Evolutionary conservation across 1,139 yeast genomes (phyloP), one percentile per base, ranked within the genome.

Genomic region (Ashbya aceris): DNA sequence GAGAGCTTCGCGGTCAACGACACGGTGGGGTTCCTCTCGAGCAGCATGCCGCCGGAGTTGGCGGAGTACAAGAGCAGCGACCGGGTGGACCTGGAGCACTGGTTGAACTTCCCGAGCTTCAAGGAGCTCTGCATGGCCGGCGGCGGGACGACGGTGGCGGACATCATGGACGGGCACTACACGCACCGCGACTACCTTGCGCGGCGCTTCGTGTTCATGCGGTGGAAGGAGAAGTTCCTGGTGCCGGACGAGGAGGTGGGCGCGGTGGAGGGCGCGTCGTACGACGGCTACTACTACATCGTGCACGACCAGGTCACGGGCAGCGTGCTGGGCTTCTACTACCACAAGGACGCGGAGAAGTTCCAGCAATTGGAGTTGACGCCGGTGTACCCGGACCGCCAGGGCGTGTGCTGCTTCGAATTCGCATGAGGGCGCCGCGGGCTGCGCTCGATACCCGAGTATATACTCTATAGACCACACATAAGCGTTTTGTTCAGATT

Each of bases 171-270:
- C 33, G 49, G 64, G 36, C 40, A 47, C 10, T 45, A 46, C 42
- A 53, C 56, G 36, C 65, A 64, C 47, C 50, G 55, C 17, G 56
- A 64, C 43, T 65, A 65, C 35, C 45, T 67, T 13, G 54, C 64
- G 40, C 69, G 71, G 49, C 69, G 75, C 44, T 76, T 70, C 54
- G 66, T 89, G 6, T 89, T 79, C 60, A 89, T 89, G 96, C 71
- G 96, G 51, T 89, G 96, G 96, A 89, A 89, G 62, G 97, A 89
- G 60, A 77, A 79, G 55, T 86, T 85, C 55, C 65, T 87, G 48
- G 78, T 84, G 9, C 95, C 95, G 0, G 95, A 87, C 62, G 78
- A 87, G 14, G 65, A 76, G 41, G 68, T 80, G n/a, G 76, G 73
- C 49, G 74, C 69, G 45, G 75, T 82, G 28, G 71, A 73, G 35